Base-by-base conservation (phyloP, 2,329 filamentous ascomycete genomes). In the Mollisia scopiformis region DNA sequence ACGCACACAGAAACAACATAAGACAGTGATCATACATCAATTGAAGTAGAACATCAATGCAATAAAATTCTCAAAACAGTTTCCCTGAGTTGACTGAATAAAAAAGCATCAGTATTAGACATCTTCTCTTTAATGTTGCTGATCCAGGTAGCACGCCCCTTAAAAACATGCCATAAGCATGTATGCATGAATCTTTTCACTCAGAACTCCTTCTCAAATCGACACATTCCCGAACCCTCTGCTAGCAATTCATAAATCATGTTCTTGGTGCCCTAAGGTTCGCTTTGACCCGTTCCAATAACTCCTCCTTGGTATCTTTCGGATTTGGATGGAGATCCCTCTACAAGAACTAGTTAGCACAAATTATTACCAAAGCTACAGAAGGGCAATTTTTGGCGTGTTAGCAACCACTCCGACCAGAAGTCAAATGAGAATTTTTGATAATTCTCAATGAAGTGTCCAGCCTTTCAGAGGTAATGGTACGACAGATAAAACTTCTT, bases 271-370 rank as follows among this genome's bases (percentile, higher is more conserved):
- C 75, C 50, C 84, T 78, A 79, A 91, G 78, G 70, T 91, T 91
- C 19, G 87, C 87, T 73, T 85, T 88, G 52, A 92, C 84, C 62
- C 88, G 80, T 68, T 90, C 88, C 14, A 92, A 68, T 5, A 92
- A 77, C 69, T 91, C 84, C 56, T 86, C 85, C 28, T 81, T 82
- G 6, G 84, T 86, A 58, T 87, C 84, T 7, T 80, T 80, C 1
- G 80, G 76, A 59, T 80, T 82, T 6, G 88, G 87, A 68, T 88
- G 78, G 13, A 91, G 77, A 52, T 85, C 85, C 63, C 89, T 83
- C 89, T 92, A 16, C 21, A n/a, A 27, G 7, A 47, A 25, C 8
- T 6, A 14, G n/a, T 47, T 16, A 47, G 43, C 37, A 16, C 19
- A n/a, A n/a, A n/a, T 10, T 19, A 19, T 19, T 2, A 39, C 37